Percentiles rank a stretch among this genome's conserved stretches.
These are phyloP conservation scores for Colletotrichum sp. DNA, from an alignment of 2,329 filamentous ascomycete species.

Conservation along the genomic window DNA sequence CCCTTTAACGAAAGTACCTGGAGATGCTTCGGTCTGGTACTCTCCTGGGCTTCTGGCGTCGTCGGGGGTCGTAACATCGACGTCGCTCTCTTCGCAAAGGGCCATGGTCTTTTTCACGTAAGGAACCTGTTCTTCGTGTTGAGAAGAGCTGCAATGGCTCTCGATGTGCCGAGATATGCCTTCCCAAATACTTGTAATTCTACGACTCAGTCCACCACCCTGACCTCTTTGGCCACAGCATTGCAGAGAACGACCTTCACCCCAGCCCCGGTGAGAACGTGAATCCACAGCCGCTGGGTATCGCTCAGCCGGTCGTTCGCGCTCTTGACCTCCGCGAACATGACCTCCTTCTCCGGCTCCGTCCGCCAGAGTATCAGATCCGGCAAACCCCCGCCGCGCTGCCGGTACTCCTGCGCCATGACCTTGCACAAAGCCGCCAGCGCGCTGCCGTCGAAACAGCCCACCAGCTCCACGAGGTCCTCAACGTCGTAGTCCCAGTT, in stretches of 20 bases:
- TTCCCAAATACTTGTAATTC: too few species aligned
- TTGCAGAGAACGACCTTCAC: constrained; percentile 84
- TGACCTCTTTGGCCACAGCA: constrained; percentile 60
- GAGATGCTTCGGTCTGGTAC: too few species aligned
- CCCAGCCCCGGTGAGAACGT: constrained; percentile 86
- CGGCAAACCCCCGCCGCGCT: constrained; percentile 85
- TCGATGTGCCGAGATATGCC: too few species aligned
- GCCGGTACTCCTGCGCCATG: constrained; percentile 92
- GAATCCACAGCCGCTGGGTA: constrained; percentile 95
- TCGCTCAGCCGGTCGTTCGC: constrained; percentile 94
- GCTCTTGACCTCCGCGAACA: constrained; percentile 83
- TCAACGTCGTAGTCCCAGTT: constrained; percentile 86
- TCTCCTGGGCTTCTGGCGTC: too few species aligned
- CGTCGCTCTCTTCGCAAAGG: too few species aligned
- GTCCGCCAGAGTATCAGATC: constrained; percentile 88
- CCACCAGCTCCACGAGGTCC: constrained; percentile 80
- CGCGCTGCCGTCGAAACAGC: constrained; percentile 80
- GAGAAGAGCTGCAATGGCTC: too few species aligned
- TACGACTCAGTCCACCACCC: constrained; percentile 40
- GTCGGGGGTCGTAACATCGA: too few species aligned
- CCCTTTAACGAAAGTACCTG: too few species aligned
- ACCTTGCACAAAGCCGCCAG: constrained; percentile 89
- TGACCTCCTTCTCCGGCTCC: constrained; percentile 54
- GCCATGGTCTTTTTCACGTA: too few species aligned
- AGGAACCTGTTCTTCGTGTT: too few species aligned